phyloP scores from a whole-genome alignment of 768 basidiomycete genomes.

The Mycena venus region DNA sequence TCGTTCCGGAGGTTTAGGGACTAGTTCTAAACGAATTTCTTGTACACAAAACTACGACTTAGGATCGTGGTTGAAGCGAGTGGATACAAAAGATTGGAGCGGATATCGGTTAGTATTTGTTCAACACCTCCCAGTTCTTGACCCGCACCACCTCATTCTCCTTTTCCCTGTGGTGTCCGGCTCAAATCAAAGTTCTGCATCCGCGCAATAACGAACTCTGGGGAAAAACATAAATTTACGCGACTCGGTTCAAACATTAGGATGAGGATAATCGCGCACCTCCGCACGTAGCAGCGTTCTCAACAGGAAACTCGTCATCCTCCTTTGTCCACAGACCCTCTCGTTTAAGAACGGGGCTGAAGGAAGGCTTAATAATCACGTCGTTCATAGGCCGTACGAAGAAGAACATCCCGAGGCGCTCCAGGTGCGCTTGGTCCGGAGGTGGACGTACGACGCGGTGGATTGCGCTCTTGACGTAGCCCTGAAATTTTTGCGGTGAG shows the following conservation, averaged over 20 bases:
- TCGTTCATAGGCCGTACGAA: conserved; percentile 58
- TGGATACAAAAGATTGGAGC: no score
- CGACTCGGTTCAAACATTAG: no score
- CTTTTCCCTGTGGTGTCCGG: neutral
- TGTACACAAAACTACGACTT: no score
- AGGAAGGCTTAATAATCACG: conserved; percentile 50
- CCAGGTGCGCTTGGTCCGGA: conserved; percentile 54
- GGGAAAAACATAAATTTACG: neutral
- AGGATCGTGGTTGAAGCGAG: no score
- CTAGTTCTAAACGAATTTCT: no score
- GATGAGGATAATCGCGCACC: no score
- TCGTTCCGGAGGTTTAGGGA: no score
- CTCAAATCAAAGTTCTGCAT: conserved; percentile 12
- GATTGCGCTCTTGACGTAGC: conserved; percentile 62
- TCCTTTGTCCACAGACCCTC: conserved; percentile 43
- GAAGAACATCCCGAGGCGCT: conserved; percentile 62
- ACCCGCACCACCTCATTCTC: conserved; percentile 15
- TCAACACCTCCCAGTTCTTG: conserved; percentile 16
- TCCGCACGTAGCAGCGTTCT: conserved; percentile 35
- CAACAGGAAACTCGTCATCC: conserved; percentile 21
- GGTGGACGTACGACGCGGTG: conserved; percentile 66
- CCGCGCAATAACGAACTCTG: conserved; percentile 11
- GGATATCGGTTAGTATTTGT: conserved; percentile 21
- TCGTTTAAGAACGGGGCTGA: conserved; percentile 58
- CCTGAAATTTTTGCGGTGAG: conserved; percentile 32